Base-by-base conservation (phyloP, 2,329 filamentous ascomycete genomes). In the Chaetoscypha palmicola region DNA sequence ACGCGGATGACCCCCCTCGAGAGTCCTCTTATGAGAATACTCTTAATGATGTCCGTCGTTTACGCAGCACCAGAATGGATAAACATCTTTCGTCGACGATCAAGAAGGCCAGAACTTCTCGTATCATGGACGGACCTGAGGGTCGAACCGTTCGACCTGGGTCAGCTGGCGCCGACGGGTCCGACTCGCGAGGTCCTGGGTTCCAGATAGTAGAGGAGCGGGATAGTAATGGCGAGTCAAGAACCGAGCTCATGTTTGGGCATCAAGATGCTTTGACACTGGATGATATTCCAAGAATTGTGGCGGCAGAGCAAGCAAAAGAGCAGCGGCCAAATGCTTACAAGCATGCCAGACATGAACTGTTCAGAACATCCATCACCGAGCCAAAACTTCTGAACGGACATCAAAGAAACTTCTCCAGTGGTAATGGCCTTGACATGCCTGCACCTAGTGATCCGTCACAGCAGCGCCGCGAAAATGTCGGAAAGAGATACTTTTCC, bases 241-340 rank as follows among this genome's bases (percentile, higher is more conserved):
- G 81, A 23, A 81, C 84, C 12, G 87, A 91, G 56, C 74, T 90
- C 55, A 91, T 90, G 59, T 89, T 98, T 60, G 88, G 88, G 26
- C 82, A 89, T 54, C 85, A 91, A 59, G 90, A 97, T 64, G 88
- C 88, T 19, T 77, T 98, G 49, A 96, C 91, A 0, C 70, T 98
- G 45, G 92, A 98, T 59, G 92, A 98, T 59, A 97, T 98, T 55
- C 89, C 92, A 7, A 79, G 92, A 51, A 94, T 98, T 58, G 90
- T 96, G 32, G 92, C 92, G 24, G 87, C 92, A 11, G 90, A 97
- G 63, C 91, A 97, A 66, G 90, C 91, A 19, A 83, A 89, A 56
- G 91, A 97, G 61, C 88, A 94, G 62, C 75, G 86, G 50, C 84
- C 86, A 11, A 87, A 85, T 61, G 82, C 83, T 10, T 88, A 87